Evolutionary conservation across 2,329 filamentous ascomycete genomes (phyloP).

Genomic region (Byssochlamys sp.): DNA sequence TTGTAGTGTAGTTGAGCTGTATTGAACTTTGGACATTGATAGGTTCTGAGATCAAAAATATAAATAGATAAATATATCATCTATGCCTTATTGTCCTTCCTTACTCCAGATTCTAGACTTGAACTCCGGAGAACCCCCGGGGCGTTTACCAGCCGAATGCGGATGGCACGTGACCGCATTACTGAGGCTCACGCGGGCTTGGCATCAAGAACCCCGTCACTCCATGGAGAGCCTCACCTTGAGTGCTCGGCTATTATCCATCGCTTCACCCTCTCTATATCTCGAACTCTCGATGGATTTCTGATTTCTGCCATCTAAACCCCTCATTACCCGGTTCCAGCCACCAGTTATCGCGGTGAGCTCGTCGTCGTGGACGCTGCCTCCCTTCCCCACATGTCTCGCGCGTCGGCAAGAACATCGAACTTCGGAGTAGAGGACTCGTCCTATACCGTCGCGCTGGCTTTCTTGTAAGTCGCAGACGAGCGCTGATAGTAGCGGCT

Average conservation of each 20-base stretch:
- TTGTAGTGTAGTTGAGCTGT: background rate
- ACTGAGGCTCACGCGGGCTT: slow-evolving; percentile 20
- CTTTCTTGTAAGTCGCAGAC: slow-evolving; percentile 18
- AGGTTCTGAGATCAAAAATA: no score
- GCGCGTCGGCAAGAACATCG: slow-evolving; percentile 33
- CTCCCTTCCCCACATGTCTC: slow-evolving; percentile 37
- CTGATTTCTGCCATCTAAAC: slow-evolving; percentile 18
- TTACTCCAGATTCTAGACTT: background rate
- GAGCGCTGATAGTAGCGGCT: slow-evolving; percentile 8
- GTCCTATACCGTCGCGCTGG: slow-evolving; percentile 16
- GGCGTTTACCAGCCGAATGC: slow-evolving; percentile 4
- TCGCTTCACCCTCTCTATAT: background rate
- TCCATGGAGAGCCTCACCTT: slow-evolving; percentile 1
- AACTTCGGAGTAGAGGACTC: slow-evolving; percentile 24
- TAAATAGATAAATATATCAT: no score
- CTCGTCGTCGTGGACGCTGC: slow-evolving; percentile 17
- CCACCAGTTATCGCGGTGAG: slow-evolving; percentile 14
- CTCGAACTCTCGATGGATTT: background rate
- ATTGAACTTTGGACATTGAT: no score
- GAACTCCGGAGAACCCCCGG: background rate
- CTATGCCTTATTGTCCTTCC: no score
- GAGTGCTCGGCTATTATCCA: slow-evolving; percentile 9
- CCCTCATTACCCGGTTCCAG: slow-evolving; percentile 12
- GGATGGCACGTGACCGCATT: slow-evolving; percentile 20
- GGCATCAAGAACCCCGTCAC: slow-evolving; percentile 31